Percentiles rank a stretch among this genome's conserved stretches.
These are phyloP conservation scores for Cordyceps pruinosa DNA, from an alignment of 2,329 filamentous ascomycete species.

Conservation along the genomic window DNA sequence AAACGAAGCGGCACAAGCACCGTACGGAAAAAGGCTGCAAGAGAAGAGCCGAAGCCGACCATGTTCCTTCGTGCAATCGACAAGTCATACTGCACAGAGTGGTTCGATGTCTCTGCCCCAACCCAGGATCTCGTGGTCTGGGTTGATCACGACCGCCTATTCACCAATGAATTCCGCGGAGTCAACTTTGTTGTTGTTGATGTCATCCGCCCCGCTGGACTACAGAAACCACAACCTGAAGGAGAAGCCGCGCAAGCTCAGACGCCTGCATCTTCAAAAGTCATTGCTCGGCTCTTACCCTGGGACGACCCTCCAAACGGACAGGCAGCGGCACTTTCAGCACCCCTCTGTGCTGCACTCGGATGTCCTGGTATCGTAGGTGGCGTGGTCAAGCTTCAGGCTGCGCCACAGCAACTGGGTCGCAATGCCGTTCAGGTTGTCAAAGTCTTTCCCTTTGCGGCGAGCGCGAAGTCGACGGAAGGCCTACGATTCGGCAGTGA, in stretches of 20 bases:
- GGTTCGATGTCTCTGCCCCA: slow-evolving; percentile 65
- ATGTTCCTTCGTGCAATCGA: slow-evolving; percentile 79
- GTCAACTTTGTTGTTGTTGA: slow-evolving; percentile 74
- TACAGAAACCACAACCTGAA: slow-evolving; percentile 64
- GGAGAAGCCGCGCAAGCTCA: slow-evolving; percentile 54
- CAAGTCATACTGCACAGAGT: slow-evolving; percentile 59
- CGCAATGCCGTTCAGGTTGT: slow-evolving; percentile 58
- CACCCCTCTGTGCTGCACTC: slow-evolving; percentile 66
- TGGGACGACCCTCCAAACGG: slow-evolving; percentile 88
- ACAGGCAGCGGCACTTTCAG: slow-evolving; percentile 72
- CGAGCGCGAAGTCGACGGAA: slow-evolving; percentile 48
- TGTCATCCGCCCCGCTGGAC: slow-evolving; percentile 73
- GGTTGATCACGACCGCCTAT: slow-evolving; percentile 73
- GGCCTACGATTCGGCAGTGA: slow-evolving; percentile 84
- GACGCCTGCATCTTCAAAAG: slow-evolving; percentile 38
- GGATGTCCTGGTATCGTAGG: slow-evolving; percentile 70
- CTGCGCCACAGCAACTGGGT: slow-evolving; percentile 65
- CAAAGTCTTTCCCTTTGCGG: slow-evolving; percentile 74
- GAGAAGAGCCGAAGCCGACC: slow-evolving; percentile 59
- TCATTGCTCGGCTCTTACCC: slow-evolving; percentile 66
- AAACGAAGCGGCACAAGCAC: slow-evolving; percentile 74
- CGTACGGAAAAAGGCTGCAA: slow-evolving; percentile 43
- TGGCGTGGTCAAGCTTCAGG: slow-evolving; percentile 79
- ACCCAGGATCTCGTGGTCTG: slow-evolving; percentile 64
- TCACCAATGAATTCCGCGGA: slow-evolving; percentile 65